These are phyloP conservation scores for Bipolaris zeicola DNA, from an alignment of 2,329 filamentous ascomycete genomes.

Conservation along the genomic window DNA sequence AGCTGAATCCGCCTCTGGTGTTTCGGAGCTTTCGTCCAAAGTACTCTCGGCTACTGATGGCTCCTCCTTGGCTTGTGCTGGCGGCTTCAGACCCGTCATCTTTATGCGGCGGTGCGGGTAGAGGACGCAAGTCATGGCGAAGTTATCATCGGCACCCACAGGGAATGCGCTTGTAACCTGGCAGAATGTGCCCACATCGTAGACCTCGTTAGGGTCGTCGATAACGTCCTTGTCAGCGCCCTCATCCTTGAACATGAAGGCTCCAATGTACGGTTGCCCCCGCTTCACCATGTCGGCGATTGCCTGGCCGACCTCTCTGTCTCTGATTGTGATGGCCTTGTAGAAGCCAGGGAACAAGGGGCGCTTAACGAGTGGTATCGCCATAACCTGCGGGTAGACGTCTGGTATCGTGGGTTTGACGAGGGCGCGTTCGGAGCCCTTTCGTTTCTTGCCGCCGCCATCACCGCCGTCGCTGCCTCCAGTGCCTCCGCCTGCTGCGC, in stretches of 20 bases:
- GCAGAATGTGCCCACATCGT: slow-evolving; percentile 95
- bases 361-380: slow-evolving; percentile 91
- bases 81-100: slow-evolving; percentile 81
- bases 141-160: slow-evolving; percentile 77
- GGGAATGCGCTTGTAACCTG: slow-evolving; percentile 97
- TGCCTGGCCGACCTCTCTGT: slow-evolving; percentile 86
- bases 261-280: slow-evolving; percentile 95
- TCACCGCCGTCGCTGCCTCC: slow-evolving; percentile 58
- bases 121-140: slow-evolving; percentile 85
- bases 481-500: slow-evolving; percentile 60
- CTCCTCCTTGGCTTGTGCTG: slow-evolving; percentile 51
- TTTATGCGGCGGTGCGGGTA: slow-evolving; percentile 96
- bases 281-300: slow-evolving; percentile 97
- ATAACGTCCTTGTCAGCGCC: slow-evolving; percentile 93
- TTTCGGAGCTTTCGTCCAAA: slow-evolving; percentile 41
- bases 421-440: slow-evolving; percentile 74
- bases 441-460: slow-evolving; percentile 70
- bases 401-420: slow-evolving; percentile 91
- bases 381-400: slow-evolving; percentile 96
- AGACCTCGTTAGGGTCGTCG: slow-evolving; percentile 85
- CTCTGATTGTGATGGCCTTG: slow-evolving; percentile 95
- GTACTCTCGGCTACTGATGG: slow-evolving; percentile 47
- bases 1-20: slow-evolving; percentile 57
- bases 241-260: slow-evolving; percentile 96
- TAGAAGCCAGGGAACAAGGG: slow-evolving; percentile 98